Base-by-base conservation (phyloP, 768 basidiomycete species). In the Pholiota molesta region DNA sequence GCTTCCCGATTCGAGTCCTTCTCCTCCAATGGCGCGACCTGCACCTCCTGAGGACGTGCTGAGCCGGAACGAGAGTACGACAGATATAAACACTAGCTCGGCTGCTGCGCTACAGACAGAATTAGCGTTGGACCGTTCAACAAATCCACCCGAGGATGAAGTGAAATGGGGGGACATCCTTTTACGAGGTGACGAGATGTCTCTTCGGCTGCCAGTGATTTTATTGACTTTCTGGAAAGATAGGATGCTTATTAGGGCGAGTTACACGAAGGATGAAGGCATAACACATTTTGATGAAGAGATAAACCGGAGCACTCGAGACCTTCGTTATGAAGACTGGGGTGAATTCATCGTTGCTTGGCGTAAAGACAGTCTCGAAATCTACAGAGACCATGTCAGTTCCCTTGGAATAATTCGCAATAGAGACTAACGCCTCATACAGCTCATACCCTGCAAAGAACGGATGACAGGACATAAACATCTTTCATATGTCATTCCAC, bases 271-370 rank as follows among this genome's bases (percentile, higher is more conserved):
- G 61, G 77, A 77, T 1, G 85, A 86, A 61, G 73, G 74, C 19
- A 63, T 90, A 5, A 74, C 80, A 11, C 68, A 75, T 37, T 93
- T 91, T 62, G 86, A 91, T 74, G 94, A 93, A 73, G 71, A 74
- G 52, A 78, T 84, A 64, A 84, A 93, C 71, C 86, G 90, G 2
- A 84, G 81, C 21, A 84, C 87, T 3, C 79, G 84, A 33, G 75
- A 88, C 60, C 71, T 93, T 14, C 77, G 79, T 23, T 85, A 81
- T 60, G 86, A 90, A 68, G 83, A 86, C 28, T 90, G 90, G 84
- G 84, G 83, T 31, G 96, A 98, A 71, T 94, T 89, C 68, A 78
- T 96, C 62, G 94, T 97, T 0, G 88, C 87, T 10, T 97, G 94
- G 91, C 83, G 92, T 42, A 86, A 82, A 61, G 83, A 88, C 63